Conservation (phyloP, 2,329 filamentous ascomycete species). For the Trichoderma polysporum region DNA sequence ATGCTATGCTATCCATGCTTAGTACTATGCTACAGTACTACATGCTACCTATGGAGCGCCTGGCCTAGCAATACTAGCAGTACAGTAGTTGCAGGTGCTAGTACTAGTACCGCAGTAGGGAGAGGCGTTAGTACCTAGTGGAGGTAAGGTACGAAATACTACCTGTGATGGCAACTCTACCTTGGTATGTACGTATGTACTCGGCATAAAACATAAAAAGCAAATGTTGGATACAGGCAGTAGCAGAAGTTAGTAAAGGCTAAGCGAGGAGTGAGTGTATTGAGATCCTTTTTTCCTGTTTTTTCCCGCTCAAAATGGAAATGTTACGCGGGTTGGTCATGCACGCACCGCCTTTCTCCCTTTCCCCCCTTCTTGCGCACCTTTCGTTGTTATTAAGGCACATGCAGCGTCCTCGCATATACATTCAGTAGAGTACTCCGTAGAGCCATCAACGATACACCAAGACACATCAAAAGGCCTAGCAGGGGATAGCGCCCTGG, state of each 20-base stretch:
- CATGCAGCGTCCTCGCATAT: background rate
- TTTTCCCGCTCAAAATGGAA: background rate
- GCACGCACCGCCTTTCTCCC: background rate
- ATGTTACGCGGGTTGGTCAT: background rate
- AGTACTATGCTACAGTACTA: background rate
- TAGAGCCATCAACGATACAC: background rate
- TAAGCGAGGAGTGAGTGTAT: background rate
- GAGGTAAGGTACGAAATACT: background rate
- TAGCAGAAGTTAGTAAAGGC: background rate
- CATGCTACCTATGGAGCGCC: background rate
- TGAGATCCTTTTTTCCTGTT: background rate
- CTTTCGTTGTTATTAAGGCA: background rate
- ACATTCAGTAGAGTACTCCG: background rate
- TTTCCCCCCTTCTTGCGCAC: background rate
- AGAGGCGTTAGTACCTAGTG: background rate
- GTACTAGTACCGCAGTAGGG: background rate
- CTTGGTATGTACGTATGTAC: background rate
- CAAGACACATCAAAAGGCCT: background rate
- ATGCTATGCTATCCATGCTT: no score
- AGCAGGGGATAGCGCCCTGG: conserved; percentile 10
- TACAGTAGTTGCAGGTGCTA: background rate
- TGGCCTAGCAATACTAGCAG: background rate
- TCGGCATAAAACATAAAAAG: background rate
- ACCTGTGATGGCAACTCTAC: background rate
- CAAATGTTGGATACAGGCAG: background rate